Base-by-base conservation (phyloP, 192 early-diverging fungal genomes). In the Thamnidium elegans region DNA sequence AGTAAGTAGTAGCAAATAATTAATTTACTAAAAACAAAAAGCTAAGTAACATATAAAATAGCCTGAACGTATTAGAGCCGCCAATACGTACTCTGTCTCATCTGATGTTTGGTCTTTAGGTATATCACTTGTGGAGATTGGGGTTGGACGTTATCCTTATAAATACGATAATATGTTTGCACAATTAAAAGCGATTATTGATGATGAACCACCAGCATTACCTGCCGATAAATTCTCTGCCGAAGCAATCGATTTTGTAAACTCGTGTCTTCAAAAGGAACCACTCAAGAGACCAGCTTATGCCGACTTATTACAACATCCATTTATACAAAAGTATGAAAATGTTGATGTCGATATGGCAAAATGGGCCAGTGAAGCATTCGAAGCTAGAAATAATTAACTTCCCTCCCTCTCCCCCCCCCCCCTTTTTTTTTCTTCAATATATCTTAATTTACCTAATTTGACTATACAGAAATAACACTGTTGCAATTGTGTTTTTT, bases 61-160 rank as follows among this genome's bases (percentile, higher is more conserved):
- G 84, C 95, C 95, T 19, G 95, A 98, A 71, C 90, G 95, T 20
- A 95, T 98, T 61, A 79, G 80, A 13, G 78, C 78, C 20, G 71
- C 83, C 10, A 82, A 83, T 14, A 77, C 83, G 4, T 96, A 96
- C 68, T 89, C 91, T 0, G 91, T 94, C 3, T 84, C 90, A 36
- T 94, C 94, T 6, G 95, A 98, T 70, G 89, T 98, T 11, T 98
- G 95, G 95, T 92, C 90, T 7, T 80, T 98, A 20, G 95, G 95
- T 9, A 70, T 98, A 17, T 87, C 93, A 10, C 79, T 95, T 65
- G 77, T 98, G 34, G 95, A 98, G 75, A 81, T 89, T 51, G 93
- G 87, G 23, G 83, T 78, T 13, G 93, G 92, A 26, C 79, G 82
- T 65, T 93, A 90, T 66, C 92, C 92, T 4, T 98, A 92, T 71